Base-by-base conservation (phyloP, 2,329 filamentous ascomycete species). In the Claviceps sp. region DNA sequence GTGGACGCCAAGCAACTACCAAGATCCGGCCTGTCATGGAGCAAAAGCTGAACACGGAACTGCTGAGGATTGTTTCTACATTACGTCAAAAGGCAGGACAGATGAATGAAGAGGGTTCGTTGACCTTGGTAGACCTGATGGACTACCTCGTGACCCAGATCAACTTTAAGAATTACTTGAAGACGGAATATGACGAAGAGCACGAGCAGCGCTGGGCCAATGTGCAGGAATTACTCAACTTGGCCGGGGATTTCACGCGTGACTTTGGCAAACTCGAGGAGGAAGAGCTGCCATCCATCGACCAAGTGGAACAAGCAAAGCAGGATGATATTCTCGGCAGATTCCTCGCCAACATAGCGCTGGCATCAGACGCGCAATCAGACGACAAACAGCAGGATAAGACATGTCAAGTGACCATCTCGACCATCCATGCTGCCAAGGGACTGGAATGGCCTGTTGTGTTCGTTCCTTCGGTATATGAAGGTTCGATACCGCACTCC, bases 381-480 rank as follows among this genome's bases (percentile, higher is more conserved):
- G 77, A 81, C 24, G 75, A 80, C 10, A 74, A 78, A 2, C 73
- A 76, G 2, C 73, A 74, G 22, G 75, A 78, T 50, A 73, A 73
- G 30, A 77, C 74, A 30, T 73, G 78, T 2, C 75, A 87, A 59
- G 80, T 97, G 19, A 96, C 90, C 0, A 88, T 98, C 24, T 96
- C 89, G 5, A 98, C 91, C 0, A 96, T 98, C 11, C 91, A 98
- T 64, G 89, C 90, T 0, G 89, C 91, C 2, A 98, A 98, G 67
- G 91, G 91, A 3, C 74, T 98, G 1, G 91, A 98, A 65, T 98
- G 93, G 93, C 91, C 91, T 0, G 77, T 95, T 1, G 89, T 97
- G 1, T 97, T 97, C 65, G 82, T 97, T 16, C 90, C 93, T 5
- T 87, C 87, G 1, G 85, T 89, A 26, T 95, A 95, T 63, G 81